Evolutionary conservation across 164 flowering plant species (phyloP), one percentile per base, ranked within the genome.

Genomic region (Macadamia tetraphylla): DNA sequence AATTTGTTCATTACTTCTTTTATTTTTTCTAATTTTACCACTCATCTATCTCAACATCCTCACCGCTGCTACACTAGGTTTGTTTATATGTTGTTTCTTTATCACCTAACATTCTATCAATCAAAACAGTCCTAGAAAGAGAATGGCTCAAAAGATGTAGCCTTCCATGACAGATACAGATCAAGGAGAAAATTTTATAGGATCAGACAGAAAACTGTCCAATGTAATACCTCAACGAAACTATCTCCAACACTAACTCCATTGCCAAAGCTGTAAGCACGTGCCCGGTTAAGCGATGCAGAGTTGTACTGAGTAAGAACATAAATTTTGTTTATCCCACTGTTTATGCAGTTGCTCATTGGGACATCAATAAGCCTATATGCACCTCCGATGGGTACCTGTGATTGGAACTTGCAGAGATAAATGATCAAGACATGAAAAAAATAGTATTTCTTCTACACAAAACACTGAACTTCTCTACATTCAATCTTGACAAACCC

Each of bases 261-360:
- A 68, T 76, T 82, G 52, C 88, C 90, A 44, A 84, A 84, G 80
- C 85, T 86, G 79, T 94, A 94, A 63, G 98, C 85, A 0, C 92
- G 85, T 0, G 93, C 72, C 65, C 98, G 77, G 75, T 94, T 94
- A 59, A 94, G 95, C 3, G 97, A 94, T 31, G 95, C 93, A 9
- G 98, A 91, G 80, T 94, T 94, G 85, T 77, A 94, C 78, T 94
- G 98, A 5, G 98, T 94, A 69, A 94, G 92, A 70, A 94, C 89
- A 78, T 88, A 94, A 1, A 94, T 84, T 74, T 94, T 94, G 80
- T 85, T 91, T 79, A 94, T 83, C 17, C 97, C 94, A 79, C 98
- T 91, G 84, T 89, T 94, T 69, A 94, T 94, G 84, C 98, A 94
- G 84, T 88, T 94, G 82, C 98, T 94, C 98, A 94, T 94, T 6